Percentiles rank a stretch among this genome's conserved stretches.
These are phyloP conservation scores for Cucumis hystrix DNA, from an alignment of 306 rosid species.

Conservation along the genomic window DNA sequence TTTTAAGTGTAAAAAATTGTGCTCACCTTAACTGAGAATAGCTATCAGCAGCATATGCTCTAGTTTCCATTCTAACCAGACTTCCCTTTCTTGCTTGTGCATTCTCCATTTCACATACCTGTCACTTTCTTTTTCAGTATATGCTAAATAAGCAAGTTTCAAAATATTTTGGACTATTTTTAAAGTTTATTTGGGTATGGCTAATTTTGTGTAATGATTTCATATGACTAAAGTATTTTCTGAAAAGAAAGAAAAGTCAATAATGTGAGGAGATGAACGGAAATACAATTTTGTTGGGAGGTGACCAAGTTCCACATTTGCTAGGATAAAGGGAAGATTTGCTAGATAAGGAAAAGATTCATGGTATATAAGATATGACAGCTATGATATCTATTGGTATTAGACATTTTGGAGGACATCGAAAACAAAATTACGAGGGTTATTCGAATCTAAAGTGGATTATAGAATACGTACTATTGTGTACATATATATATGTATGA, in stretches of 20 bases:
- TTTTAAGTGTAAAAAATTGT: background rate
- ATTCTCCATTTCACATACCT: slow-evolving; percentile 47
- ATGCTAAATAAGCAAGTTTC: background rate
- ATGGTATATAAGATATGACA: too few relatives aligned
- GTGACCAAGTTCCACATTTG: too few relatives aligned
- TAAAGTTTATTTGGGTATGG: background rate
- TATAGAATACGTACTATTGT: too few relatives aligned
- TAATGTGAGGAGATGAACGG: too few relatives aligned
- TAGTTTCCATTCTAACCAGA: slow-evolving; percentile 58
- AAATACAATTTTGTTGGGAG: too few relatives aligned
- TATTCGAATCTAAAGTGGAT: too few relatives aligned
- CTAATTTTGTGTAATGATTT: background rate
- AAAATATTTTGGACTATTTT: background rate
- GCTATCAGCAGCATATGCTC: slow-evolving; percentile 9
- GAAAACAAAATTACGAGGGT: too few relatives aligned
- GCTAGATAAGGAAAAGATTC: too few relatives aligned
- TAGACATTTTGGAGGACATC: too few relatives aligned
- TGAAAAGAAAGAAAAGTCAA: background rate
- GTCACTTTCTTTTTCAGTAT: slow-evolving; percentile 18
- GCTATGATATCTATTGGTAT: too few relatives aligned
- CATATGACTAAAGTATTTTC: background rate
- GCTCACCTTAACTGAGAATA: slow-evolving; percentile 30
- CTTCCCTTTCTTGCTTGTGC: slow-evolving; percentile 34
- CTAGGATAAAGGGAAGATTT: too few relatives aligned
- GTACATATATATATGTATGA: too few relatives aligned